Conservation (phyloP, 176 grass and related monocot species). For the Aegilops sharonensis region DNA sequence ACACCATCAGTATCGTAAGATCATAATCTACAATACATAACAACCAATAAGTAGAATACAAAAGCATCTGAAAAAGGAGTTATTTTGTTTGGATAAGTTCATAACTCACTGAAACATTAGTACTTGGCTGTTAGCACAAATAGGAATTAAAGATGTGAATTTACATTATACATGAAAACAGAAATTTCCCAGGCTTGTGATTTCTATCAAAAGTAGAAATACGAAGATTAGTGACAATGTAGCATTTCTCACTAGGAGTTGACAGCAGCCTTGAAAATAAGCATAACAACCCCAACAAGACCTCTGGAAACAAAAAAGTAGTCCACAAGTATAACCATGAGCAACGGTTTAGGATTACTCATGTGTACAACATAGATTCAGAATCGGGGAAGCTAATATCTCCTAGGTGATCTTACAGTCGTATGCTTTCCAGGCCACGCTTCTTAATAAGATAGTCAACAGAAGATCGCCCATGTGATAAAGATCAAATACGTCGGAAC, state of each 20-base stretch:
- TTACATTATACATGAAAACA: neutral
- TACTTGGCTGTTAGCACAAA: neutral
- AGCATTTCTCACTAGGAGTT: neutral
- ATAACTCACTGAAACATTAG: neutral
- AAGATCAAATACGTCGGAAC: neutral
- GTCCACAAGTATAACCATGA: neutral
- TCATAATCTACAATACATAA: constrained; percentile 3
- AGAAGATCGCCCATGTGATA: neutral
- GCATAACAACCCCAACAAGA: neutral
- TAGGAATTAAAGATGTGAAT: neutral
- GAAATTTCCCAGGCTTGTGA: neutral
- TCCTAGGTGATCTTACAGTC: neutral
- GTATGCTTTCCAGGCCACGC: neutral
- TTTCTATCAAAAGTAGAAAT: neutral
- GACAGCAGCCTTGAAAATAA: neutral
- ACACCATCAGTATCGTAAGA: neutral
- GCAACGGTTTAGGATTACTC: neutral
- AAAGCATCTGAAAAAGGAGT: neutral
- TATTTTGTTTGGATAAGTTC: neutral
- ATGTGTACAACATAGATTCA: neutral
- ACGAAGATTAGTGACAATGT: neutral
- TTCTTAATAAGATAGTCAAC: neutral
- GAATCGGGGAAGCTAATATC: neutral
- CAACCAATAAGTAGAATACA: neutral
- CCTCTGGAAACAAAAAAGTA: neutral